A percentile compares a stretch with the other conserved stretches of the same genome.
phyloP scores from a whole-genome alignment of 163 green algal genomes.

The Prototheca wickerhamii region DNA sequence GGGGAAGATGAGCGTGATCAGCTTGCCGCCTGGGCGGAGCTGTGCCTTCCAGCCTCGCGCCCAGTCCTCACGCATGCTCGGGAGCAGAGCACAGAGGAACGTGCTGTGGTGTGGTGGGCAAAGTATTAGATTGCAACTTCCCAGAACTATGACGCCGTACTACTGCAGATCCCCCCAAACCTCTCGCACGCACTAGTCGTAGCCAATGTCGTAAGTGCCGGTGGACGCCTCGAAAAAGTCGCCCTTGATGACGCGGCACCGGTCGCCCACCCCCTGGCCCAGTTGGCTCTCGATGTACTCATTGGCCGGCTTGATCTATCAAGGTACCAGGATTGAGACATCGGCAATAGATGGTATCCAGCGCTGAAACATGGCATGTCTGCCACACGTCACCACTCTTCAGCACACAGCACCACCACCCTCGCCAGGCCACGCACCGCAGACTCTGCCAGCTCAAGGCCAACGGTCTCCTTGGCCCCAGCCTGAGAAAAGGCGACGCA shows the following conservation, averaged over 20 bases:
- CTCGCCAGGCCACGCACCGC: slow-evolving; percentile 12
- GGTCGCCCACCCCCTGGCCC: neutral
- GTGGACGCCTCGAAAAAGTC: slow-evolving; percentile 37
- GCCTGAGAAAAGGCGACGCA: slow-evolving; percentile 25
- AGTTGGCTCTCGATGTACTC: slow-evolving; percentile 2
- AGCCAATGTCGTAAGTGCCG: slow-evolving; percentile 29
- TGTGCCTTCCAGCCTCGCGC: slow-evolving; percentile 24
- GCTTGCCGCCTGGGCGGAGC: slow-evolving; percentile 29
- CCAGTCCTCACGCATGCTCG: slow-evolving; percentile 36
- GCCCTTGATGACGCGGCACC: slow-evolving; percentile 2
- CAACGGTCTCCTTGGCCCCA: slow-evolving; percentile 21
- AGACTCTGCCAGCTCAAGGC: slow-evolving; percentile 30
- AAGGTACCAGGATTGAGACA: neutral
- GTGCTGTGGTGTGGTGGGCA: slow-evolving; percentile 19
- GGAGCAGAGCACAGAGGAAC: slow-evolving; percentile 55
- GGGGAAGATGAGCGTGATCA: slow-evolving; percentile 53
- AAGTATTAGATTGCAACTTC: neutral
- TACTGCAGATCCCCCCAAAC: neutral
- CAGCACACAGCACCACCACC: neutral
- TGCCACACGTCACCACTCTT: neutral
- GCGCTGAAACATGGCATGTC: neutral
- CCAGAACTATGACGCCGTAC: neutral
- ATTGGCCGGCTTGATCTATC: slow-evolving; percentile 5
- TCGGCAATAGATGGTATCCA: neutral
- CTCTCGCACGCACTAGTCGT: slow-evolving; percentile 32